Percentiles rank a stretch among this genome's conserved stretches.
Conservation (phyloP, 2,329 filamentous ascomycete genomes). For the Sarocladium oryzae region DNA sequence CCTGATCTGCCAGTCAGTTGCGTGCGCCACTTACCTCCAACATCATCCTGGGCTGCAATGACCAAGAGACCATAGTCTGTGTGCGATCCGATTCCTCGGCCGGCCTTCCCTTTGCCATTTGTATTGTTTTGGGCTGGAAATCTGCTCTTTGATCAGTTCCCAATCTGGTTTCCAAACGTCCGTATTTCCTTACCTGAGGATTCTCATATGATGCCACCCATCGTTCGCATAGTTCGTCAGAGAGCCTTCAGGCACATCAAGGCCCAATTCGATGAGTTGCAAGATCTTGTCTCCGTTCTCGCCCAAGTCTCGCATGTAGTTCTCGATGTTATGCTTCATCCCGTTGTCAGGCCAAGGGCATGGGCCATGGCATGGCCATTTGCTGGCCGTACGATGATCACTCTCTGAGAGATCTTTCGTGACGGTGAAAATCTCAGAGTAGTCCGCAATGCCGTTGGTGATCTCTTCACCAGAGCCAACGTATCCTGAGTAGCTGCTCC, state of each 20-base stretch:
- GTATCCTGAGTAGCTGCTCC: slow-evolving; percentile 40
- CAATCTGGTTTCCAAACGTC: neutral
- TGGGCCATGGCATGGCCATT: slow-evolving; percentile 42
- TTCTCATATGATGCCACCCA: slow-evolving; percentile 38
- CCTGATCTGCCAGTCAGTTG: neutral
- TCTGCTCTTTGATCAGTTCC: slow-evolving; percentile 12
- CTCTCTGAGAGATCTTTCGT: slow-evolving; percentile 37
- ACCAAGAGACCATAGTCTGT: slow-evolving; percentile 47
- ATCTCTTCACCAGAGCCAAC: slow-evolving; percentile 43
- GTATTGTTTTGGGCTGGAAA: slow-evolving; percentile 26
- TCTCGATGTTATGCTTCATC: slow-evolving; percentile 32
- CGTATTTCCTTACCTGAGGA: slow-evolving; percentile 39
- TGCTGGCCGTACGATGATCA: slow-evolving; percentile 31
- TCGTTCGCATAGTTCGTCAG: slow-evolving; percentile 36
- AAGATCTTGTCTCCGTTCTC: slow-evolving; percentile 38
- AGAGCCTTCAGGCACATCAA: slow-evolving; percentile 32
- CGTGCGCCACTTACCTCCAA: slow-evolving; percentile 30
- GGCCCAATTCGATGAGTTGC: slow-evolving; percentile 37
- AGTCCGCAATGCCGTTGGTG: slow-evolving; percentile 42
- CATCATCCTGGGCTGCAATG: slow-evolving; percentile 42
- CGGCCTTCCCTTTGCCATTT: slow-evolving; percentile 42
- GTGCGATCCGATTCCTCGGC: slow-evolving; percentile 44
- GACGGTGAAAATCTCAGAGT: slow-evolving; percentile 46
- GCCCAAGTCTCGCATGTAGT: slow-evolving; percentile 35
- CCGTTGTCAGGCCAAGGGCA: slow-evolving; percentile 33